Conservation (phyloP, 129 eudicot genomes). For the Centella asiatica region DNA sequence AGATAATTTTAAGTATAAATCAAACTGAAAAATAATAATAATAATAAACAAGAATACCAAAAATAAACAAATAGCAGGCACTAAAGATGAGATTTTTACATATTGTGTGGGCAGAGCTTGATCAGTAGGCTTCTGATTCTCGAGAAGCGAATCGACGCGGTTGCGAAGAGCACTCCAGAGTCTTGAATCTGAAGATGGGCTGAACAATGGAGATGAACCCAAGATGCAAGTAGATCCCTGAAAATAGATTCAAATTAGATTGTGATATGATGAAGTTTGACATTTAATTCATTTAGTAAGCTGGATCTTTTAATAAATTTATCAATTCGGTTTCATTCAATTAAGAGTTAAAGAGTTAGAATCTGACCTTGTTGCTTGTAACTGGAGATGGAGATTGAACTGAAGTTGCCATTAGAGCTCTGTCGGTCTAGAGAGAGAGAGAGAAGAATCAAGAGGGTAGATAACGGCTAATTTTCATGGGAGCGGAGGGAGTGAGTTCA, state of each 20-base stretch:
- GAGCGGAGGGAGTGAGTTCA: neutral
- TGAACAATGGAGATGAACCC: conserved; percentile 32
- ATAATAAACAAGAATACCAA: no score
- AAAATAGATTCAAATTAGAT: neutral
- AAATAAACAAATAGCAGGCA: neutral
- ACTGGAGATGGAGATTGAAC: conserved; percentile 53
- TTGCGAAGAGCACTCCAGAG: conserved; percentile 69
- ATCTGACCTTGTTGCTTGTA: conserved; percentile 40
- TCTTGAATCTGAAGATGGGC: conserved; percentile 75
- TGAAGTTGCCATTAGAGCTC: conserved; percentile 52
- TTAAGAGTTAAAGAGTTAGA: neutral
- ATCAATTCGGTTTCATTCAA: neutral
- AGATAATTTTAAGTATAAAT: neutral
- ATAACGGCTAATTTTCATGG: conserved; percentile 63
- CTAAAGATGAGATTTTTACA: conserved; percentile 7
- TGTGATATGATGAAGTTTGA: neutral
- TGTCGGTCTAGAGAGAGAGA: conserved; percentile 13
- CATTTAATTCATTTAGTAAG: neutral
- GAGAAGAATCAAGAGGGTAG: conserved; percentile 15
- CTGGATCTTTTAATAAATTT: neutral
- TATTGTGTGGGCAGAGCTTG: conserved; percentile 15
- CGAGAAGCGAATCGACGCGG: conserved; percentile 56
- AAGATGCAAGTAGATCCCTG: conserved; percentile 31
- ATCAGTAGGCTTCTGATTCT: conserved; percentile 37
- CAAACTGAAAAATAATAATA: neutral